Base-by-base conservation (phyloP, 108 stramenopile genomes). In the Conticribra weissflogii region DNA sequence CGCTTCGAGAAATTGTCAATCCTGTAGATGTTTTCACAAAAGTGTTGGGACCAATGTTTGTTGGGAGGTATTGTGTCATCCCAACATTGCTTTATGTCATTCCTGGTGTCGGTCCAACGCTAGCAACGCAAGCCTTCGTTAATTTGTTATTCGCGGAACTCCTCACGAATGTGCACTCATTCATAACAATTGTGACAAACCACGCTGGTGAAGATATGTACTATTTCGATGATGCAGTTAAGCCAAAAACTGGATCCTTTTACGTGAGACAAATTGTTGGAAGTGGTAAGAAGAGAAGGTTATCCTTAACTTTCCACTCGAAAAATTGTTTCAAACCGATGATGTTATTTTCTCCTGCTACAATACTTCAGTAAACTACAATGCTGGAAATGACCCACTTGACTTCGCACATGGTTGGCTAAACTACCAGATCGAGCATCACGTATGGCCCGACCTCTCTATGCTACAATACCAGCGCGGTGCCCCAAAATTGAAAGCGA, bases 341-440 rank as follows among this genome's bases (percentile, higher is more conserved):
- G n/a, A n/a, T n/a, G n/a, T n/a, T n/a, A n/a, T n/a, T n/a, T n/a
- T n/a, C n/a, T n/a, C n/a, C n/a, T n/a, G n/a, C n/a, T n/a, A n/a
- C n/a, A n/a, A n/a, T n/a, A n/a, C 88, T 23, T 88, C 87, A 34
- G 90, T 85, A 19, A 88, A 96, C 66, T 96, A 89, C 47, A 74
- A 59, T 45, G 71, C 74, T 30, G 96, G 96, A 12, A 80, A 84
- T 25, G 96, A 96, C 54, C 18, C 81, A 12, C 76, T 87, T 46
- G 93, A 95, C 50, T 94, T 94, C 68, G 59, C 84, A 30, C 96
- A 96, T 63, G 96, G 93, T 46, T 96, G 76, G 61, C 71, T 96
- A 25, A 94, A 94, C 78, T 96, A 96, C 63, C 96, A 96, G 59
- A 89, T 95, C 58, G 96, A 96, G 71, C 96, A 96, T 64, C 96